Base-by-base conservation (phyloP, 1,284 basidiomycete species). In the Ganoderma resinaceum region DNA sequence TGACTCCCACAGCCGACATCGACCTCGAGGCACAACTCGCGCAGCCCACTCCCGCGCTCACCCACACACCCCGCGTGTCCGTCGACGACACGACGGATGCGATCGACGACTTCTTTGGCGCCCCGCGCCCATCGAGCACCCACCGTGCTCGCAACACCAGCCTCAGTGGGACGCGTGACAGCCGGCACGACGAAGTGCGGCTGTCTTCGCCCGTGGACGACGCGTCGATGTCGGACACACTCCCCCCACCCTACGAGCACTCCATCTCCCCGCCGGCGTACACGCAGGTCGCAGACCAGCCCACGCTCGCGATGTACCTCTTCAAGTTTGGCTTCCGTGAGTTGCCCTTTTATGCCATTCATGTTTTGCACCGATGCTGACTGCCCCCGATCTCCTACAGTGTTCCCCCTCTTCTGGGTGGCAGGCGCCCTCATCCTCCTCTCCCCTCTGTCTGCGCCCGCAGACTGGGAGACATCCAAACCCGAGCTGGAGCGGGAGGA, bases 401-500 rank as follows among this genome's bases (percentile, higher is more conserved):
- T 84, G 62, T 85, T 83, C 74, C 83, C 83, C 6, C 68, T 82
- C 29, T 84, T 85, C 73, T 84, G 84, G 83, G 72, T 78, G 8
- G 72, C 82, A 6, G 83, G 83, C 8, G 75, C 79, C 55, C 75
- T 80, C 70, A 78, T 84, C 70, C 75, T 84, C 57, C 75, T 82
- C 66, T 79, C 76, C 8, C 82, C 83, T 6, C 76, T 84, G 61
- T 73, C 75, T 3, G 80, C 81, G 55, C 78, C 80, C 14, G 71
- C 73, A 8, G 81, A 82, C 63, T 84, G 83, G 83, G 78, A 82
- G 66, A 33, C 74, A 16, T 77, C 77, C 42, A 84, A 79, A 74
- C 80, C 81, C 20, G 76, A 75, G 62, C 76, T 77, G 26, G 84
- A 83, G 73, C 80, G 76, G 59, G 68, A 74, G 64, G 76, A 80